These are phyloP conservation scores for Microcyclospora pomicola DNA, from an alignment of 2,329 filamentous ascomycete species.

Conservation along the genomic window DNA sequence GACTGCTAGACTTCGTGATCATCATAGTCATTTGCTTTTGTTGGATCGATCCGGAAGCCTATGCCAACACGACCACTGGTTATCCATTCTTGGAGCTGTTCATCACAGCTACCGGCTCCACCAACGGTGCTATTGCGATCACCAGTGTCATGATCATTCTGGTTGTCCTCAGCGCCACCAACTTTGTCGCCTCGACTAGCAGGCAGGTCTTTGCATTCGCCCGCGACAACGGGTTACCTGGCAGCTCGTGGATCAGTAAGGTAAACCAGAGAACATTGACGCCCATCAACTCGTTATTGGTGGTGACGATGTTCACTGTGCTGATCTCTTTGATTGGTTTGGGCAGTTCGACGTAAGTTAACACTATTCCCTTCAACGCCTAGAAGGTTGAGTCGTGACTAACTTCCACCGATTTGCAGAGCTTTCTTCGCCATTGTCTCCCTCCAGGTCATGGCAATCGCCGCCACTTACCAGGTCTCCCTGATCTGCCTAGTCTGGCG, in stretches of 20 bases:
- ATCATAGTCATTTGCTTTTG: constrained; percentile 21
- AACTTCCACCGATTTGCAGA: constrained; percentile 5
- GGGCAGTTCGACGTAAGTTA: constrained; percentile 15
- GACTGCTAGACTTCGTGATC: constrained; percentile 12
- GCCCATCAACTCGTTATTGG: constrained; percentile 10
- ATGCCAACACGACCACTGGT: background rate
- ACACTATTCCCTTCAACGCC: too few relatives aligned
- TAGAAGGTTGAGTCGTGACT: too few relatives aligned
- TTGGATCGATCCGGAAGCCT: constrained; percentile 9
- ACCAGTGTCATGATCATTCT: constrained; percentile 2
- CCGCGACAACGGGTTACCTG: constrained; percentile 11
- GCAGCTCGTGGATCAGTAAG: constrained; percentile 5
- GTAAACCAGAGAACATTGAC: constrained; percentile 5
- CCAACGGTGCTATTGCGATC: background rate
- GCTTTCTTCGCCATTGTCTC: constrained; percentile 29
- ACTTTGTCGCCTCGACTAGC: constrained; percentile 8
- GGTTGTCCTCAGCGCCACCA: constrained; percentile 6
- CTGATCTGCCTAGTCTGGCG: constrained; percentile 5
- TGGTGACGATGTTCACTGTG: constrained; percentile 8
- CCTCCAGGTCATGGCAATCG: constrained; percentile 13
- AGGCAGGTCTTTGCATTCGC: constrained; percentile 13
- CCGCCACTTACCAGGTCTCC: constrained; percentile 5
- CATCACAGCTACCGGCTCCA: constrained; percentile 1
- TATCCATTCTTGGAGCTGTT: constrained; percentile 4
- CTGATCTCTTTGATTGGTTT: constrained; percentile 20